Evolutionary conservation across 2,329 filamentous ascomycete genomes (phyloP).

Genomic region (Phaeosphaeria sp.): DNA sequence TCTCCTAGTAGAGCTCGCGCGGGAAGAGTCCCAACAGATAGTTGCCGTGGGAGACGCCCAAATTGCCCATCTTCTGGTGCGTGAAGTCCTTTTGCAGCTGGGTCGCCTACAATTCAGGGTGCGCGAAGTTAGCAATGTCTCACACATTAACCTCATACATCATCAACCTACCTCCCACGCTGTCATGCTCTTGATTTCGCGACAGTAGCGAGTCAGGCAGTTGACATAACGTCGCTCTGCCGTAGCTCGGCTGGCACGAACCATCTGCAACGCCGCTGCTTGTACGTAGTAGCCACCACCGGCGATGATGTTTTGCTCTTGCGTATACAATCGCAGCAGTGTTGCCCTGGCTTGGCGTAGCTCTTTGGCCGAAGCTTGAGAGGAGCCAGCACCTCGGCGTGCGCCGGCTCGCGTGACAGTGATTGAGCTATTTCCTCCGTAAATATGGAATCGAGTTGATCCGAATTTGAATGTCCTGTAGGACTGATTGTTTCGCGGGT

Average conservation of each 20-base stretch:
- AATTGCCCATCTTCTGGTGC: constrained; percentile 13
- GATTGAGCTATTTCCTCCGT: not conserved
- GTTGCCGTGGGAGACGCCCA: constrained; percentile 5
- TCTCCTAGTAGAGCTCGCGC: not conserved
- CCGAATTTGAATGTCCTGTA: not conserved
- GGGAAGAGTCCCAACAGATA: constrained; percentile 21
- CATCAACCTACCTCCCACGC: not conserved
- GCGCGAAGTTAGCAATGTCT: no score
- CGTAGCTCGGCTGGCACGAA: constrained; percentile 10
- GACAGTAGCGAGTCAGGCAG: constrained; percentile 23
- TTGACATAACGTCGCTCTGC: constrained; percentile 27
- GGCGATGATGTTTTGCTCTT: constrained; percentile 11
- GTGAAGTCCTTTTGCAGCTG: constrained; percentile 20
- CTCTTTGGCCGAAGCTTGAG: constrained; percentile 9
- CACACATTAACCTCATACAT: no score
- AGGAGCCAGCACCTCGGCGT: not conserved
- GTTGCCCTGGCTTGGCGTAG: constrained; percentile 11
- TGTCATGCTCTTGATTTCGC: constrained; percentile 18
- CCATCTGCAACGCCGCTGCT: not conserved
- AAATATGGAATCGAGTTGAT: no score
- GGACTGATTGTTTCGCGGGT: not conserved
- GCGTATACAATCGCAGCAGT: constrained; percentile 16
- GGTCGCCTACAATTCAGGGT: constrained; percentile 9
- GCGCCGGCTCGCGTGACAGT: not conserved
- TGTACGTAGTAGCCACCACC: not conserved